A percentile compares a stretch with the other conserved stretches of the same genome.
These are phyloP conservation scores for Trichoderma sp. DNA, from an alignment of 2,329 filamentous ascomycete species.

Conservation along the genomic window DNA sequence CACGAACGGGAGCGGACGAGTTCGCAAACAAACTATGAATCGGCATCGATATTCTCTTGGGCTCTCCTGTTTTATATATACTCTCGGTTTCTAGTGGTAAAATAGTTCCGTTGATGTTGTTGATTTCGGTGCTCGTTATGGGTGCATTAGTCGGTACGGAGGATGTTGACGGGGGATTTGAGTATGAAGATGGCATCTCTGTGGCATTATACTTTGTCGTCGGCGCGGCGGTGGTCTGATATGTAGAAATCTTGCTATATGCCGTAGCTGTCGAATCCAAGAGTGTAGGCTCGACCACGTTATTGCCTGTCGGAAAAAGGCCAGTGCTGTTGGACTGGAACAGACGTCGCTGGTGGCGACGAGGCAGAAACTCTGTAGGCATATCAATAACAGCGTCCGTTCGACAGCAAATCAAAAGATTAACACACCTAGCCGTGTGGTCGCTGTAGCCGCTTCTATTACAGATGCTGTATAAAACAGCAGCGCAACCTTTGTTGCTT, in stretches of 20 bases:
- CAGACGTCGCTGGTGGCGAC: neutral
- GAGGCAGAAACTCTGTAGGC: slow-evolving; percentile 17
- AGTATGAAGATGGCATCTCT: too few species aligned
- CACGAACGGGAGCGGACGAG: neutral
- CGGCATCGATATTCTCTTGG: neutral
- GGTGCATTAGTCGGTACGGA: neutral
- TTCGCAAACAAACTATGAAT: neutral
- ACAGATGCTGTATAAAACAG: slow-evolving; percentile 31
- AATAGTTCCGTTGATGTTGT: neutral
- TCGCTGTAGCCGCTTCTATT: slow-evolving; percentile 28
- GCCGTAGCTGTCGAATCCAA: neutral
- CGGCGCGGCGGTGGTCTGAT: neutral
- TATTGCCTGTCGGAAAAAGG: neutral
- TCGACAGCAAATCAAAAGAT: neutral
- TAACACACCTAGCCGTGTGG: slow-evolving; percentile 29
- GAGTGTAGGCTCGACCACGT: neutral
- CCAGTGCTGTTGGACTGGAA: slow-evolving; percentile 2
- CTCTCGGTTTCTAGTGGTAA: neutral
- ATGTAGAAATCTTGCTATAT: neutral
- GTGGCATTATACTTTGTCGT: neutral
- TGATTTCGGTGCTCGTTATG: neutral
- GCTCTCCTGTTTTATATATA: neutral
- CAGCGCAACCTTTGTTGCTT: slow-evolving; percentile 28
- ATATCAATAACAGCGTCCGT: neutral
- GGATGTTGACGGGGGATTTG: neutral